A percentile compares a stretch with the other conserved stretches of the same genome.
These are phyloP conservation scores for Penicillium sp. DNA, from an alignment of 2,329 filamentous ascomycete species.

Conservation along the genomic window DNA sequence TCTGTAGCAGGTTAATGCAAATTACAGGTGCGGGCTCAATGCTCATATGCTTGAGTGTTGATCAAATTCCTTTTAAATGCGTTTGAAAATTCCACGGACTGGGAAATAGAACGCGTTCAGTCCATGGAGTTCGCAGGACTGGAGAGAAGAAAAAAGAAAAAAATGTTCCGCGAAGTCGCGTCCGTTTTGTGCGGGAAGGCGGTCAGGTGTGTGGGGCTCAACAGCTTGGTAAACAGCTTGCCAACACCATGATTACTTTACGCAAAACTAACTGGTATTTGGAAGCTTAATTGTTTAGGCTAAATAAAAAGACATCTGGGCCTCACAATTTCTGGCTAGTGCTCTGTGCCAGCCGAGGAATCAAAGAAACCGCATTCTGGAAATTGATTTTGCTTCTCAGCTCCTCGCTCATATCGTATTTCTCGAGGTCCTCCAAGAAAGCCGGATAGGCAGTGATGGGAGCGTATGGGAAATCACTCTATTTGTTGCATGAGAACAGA, in stretches of 20 bases:
- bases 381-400: too few species aligned
- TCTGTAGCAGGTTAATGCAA: conserved; percentile 18
- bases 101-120: neutral
- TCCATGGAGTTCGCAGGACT: neutral
- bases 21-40: conserved; percentile 18
- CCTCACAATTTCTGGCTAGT: too few species aligned
- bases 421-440: too few species aligned
- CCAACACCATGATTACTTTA: neutral
- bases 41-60: conserved; percentile 12
- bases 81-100: neutral
- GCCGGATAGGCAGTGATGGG: too few species aligned
- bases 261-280: too few species aligned
- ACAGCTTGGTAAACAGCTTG: neutral
- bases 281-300: too few species aligned
- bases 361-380: too few species aligned
- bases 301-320: too few species aligned
- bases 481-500: neutral
- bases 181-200: conserved; percentile 17
- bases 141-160: conserved; percentile 6
- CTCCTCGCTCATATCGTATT: too few species aligned
- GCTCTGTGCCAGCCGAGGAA: too few species aligned
- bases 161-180: neutral
- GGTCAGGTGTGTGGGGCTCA: conserved; percentile 7
- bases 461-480: too few species aligned
- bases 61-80: conserved; percentile 1